Percentiles rank a stretch among this genome's conserved stretches.
These are phyloP conservation scores for Podaxis sp. DNA, from an alignment of 768 basidiomycete genomes.

Conservation along the genomic window DNA sequence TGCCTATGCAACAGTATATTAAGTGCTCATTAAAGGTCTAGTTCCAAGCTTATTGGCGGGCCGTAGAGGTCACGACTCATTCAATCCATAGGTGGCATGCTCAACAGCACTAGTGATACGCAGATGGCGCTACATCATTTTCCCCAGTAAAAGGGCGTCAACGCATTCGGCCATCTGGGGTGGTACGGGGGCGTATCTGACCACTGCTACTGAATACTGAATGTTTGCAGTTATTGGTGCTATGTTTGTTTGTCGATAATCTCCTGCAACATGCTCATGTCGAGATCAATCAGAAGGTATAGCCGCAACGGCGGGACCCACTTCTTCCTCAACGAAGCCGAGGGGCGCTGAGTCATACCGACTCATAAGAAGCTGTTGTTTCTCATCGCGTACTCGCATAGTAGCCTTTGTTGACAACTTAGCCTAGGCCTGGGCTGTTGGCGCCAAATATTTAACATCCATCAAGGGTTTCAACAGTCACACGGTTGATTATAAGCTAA, in stretches of 20 bases:
- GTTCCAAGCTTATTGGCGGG: too few species aligned
- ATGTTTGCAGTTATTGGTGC: neutral
- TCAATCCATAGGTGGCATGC: too few species aligned
- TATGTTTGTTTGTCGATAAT: neutral
- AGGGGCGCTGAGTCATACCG: neutral
- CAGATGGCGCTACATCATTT: too few species aligned
- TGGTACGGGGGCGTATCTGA: neutral
- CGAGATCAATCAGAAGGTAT: neutral
- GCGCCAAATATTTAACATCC: constrained; percentile 5
- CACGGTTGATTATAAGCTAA: neutral
- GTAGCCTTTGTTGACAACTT: neutral
- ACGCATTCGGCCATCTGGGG: too few species aligned
- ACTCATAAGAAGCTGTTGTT: constrained; percentile 1
- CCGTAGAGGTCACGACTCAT: too few species aligned
- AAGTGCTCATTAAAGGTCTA: too few species aligned
- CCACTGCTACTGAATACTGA: neutral
- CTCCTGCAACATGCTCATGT: neutral
- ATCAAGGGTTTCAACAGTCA: constrained; percentile 5
- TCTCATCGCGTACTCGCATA: neutral
- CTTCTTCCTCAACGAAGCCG: neutral
- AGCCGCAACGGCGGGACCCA: neutral
- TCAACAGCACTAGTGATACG: too few species aligned
- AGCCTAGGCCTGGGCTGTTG: neutral
- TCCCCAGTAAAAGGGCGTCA: too few species aligned
- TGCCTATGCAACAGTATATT: too few species aligned